Base-by-base conservation (phyloP, 352 stramenopile species). In the Globisporangium solare region DNA sequence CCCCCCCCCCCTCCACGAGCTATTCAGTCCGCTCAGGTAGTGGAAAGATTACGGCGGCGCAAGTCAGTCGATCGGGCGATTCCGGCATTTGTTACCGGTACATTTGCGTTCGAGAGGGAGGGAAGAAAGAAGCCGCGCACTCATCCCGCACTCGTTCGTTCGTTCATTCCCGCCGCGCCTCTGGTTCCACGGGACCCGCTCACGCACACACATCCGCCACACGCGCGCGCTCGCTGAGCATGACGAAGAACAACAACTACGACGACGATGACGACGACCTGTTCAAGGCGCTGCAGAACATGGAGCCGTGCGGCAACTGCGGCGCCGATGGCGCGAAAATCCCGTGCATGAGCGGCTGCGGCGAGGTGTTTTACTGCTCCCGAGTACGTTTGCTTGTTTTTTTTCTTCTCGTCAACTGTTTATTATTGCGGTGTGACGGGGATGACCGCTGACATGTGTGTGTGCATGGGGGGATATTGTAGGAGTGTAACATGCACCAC, bases 401-500 rank as follows among this genome's bases (percentile, higher is more conserved):
- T 49, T 14, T 47, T 13, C 31, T 10, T 13, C 6, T 20, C n/a
- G 22, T 12, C n/a, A n/a, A n/a, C n/a, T n/a, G n/a, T n/a, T n/a
- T 15, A 18, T 31, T 8, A 1, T 31, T 54, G 12, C 27, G 37
- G 18, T 20, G 18, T 21, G 4, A 27, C 41, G 35, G 43, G 32
- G 42, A 22, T n/a, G 4, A 14, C 40, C 18, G 15, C 42, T 13
- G 43, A 24, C 22, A 20, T 14, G 8, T 37, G 8, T 61, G 39
- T 46, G 7, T 54, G 42, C 35, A 18, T 31, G 15, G 50, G 20
- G 22, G 20, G 14, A 47, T 41, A 18, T 6, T 6, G 17, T 63
- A 88, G 84, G 84, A 94, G 75, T 94, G 84, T 66, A 90, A 88
- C 56, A 92, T 92, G 79, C 80, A 92, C 70, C 82, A 94, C 68